These are phyloP conservation scores for Aspergillus terreus DNA, from an alignment of 2,329 filamentous ascomycete species.

Conservation along the genomic window DNA sequence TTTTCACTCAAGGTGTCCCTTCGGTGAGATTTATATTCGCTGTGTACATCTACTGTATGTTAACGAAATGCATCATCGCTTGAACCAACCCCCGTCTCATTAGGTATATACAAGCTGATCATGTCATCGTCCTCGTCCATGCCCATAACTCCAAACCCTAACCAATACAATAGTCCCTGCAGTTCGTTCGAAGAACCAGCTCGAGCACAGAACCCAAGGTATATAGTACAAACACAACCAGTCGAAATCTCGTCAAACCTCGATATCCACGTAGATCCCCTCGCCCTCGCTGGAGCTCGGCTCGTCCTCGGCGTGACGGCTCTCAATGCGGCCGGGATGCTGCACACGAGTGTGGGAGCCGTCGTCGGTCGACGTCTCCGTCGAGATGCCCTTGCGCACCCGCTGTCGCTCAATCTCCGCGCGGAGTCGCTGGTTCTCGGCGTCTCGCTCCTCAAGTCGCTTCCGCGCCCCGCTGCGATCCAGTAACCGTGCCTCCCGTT, in stretches of 20 bases:
- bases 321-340: neutral
- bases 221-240: constrained; percentile 7
- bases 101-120: constrained; percentile 11
- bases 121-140: neutral
- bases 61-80: neutral
- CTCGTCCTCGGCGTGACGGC: constrained; percentile 23
- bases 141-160: neutral
- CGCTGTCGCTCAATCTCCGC: constrained; percentile 60
- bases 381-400: constrained; percentile 31
- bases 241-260: constrained; percentile 24
- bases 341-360: constrained; percentile 12
- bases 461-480: constrained; percentile 81
- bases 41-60: constrained; percentile 10
- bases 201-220: constrained; percentile 2
- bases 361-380: constrained; percentile 17
- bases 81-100: neutral
- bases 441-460: constrained; percentile 70
- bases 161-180: neutral
- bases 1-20: constrained; percentile 84
- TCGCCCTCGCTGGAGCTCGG: constrained; percentile 37
- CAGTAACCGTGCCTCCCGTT: constrained; percentile 78
- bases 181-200: neutral
- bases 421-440: constrained; percentile 68
- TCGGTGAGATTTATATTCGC: constrained; percentile 16
- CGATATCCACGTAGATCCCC: constrained; percentile 36